Base-by-base conservation (phyloP, 1,284 basidiomycete genomes). In the Boletus albobrunnescens region DNA sequence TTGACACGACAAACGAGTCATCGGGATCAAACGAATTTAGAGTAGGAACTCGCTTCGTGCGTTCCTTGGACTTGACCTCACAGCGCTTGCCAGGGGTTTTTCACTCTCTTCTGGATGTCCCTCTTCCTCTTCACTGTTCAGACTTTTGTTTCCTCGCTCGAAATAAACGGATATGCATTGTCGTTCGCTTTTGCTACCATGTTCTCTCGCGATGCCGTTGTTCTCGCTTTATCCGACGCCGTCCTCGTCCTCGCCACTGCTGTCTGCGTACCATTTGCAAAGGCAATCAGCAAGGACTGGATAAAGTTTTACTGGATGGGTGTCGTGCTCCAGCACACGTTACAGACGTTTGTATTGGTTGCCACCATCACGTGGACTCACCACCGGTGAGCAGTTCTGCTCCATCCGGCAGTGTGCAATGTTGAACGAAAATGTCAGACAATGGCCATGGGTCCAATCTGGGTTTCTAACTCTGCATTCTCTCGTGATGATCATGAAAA, bases 361-460 rank as follows among this genome's bases (percentile, higher is more conserved):
- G 68, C 74, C 13, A 86, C 87, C 3, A 76, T 96, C n/a, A 78
- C 71, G 24, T 94, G 90, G 89, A 91, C 89, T 0, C 91, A 88
- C 64, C 81, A 90, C 55, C 71, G 86, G 83, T 81, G 54, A 51
- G 71, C 47, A 47, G 36, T 26, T 52, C 44, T 44, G 16, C 14
- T 11, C n/a, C 37, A n/a, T 24, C 20, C n/a, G n/a, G n/a, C n/a
- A n/a, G n/a, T n/a, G n/a, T n/a, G n/a, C n/a, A n/a, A n/a, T n/a
- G n/a, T n/a, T n/a, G n/a, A n/a, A n/a, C n/a, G n/a, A n/a, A n/a
- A n/a, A n/a, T 33, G 31, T 24, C 32, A 85, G 91, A 44, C 79
- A 93, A 56, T 98, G 94, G 94, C 93, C 92, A 31, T 97, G 95
- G 94, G 94, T 98, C 2, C 95, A 99, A 67, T 92, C 92, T 0